Conservation (phyloP, 2,329 filamentous ascomycete genomes). For the Colletotrichum sp. region DNA sequence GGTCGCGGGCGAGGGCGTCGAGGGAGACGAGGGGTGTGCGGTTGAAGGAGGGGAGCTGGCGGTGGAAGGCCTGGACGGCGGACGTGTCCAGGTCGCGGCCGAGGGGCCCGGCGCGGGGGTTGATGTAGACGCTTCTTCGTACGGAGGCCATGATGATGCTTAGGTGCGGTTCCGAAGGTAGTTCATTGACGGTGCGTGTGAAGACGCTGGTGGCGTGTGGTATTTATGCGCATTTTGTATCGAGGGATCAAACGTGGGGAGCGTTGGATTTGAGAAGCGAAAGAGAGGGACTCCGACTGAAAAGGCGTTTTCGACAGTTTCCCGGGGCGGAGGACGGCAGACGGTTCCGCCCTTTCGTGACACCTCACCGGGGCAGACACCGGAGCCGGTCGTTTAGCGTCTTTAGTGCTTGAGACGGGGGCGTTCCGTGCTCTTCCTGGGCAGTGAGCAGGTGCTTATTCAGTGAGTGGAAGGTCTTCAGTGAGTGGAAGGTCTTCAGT, state of each 20-base stretch:
- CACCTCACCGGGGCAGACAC: not conserved
- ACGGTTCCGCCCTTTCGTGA: not conserved
- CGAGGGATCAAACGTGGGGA: accelerated
- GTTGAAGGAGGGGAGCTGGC: constrained; percentile 58
- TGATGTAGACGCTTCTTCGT: constrained; percentile 28
- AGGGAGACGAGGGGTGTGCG: constrained; percentile 59
- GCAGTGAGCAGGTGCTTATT: accelerated
- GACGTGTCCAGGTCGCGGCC: constrained; percentile 6
- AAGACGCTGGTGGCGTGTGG: not conserved
- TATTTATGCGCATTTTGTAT: not conserved
- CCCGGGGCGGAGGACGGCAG: not conserved
- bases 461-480: not conserved
- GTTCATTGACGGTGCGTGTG: not conserved
- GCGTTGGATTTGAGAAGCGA: not conserved
- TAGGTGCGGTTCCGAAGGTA: accelerated
- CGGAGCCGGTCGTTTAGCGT: not conserved
- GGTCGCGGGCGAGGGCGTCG: constrained; percentile 55
- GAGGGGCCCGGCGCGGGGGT: constrained; percentile 21
- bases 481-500: not conserved
- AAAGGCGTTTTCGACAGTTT: not conserved
- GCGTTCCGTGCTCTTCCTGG: no score
- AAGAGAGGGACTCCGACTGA: not conserved
- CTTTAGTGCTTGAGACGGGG: not conserved
- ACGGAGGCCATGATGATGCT: constrained; percentile 13
- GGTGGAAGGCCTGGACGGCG: constrained; percentile 54